Evolutionary conservation across 2,329 filamentous ascomycete species (phyloP), one percentile per base, ranked within the genome.

Genomic region (Rosellinia necatrix): DNA sequence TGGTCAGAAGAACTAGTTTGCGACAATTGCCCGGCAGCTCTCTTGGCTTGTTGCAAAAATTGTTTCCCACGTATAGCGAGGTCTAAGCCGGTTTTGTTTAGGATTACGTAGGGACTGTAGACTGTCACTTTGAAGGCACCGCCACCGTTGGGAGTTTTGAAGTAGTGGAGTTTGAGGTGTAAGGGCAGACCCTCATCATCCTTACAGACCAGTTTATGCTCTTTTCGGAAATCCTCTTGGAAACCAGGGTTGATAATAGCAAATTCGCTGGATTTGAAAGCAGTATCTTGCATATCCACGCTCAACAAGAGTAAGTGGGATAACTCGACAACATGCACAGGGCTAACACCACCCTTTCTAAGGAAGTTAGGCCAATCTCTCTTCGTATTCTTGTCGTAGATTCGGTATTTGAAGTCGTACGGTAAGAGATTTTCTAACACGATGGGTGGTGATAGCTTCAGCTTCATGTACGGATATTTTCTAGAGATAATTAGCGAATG

Each of bases 331-430:
- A 97, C 92, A 70, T 99, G 94, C 0, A 99, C 92, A 0, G 96
- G 96, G 71, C 94, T 99, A 53, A 97, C 88, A 12, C 96, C 96
- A 22, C 96, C 94, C 73, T 97, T 97, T 54, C 94, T 86, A 42
- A 99, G 77, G 76, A 99, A 99, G 72, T 99, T 99, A 4, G 91
- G 96, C 94, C 94, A 99, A 71, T 99, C 94, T 71, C 96, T 96
- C 79, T 93, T 96, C 0, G 92, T 97, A 72, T 96, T 96, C 77
- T 96, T 97, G 77, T 99, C 94, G 69, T 97, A 99, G 52, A 99
- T 97, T 52, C 93, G 87, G 72, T 99, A 99, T 74, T 99, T 97
- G 84, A 99, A 99, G 74, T 99, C 94, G 70, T 94, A 97, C 0
- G 94, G 94, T 32, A 99, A 76, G 38, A 99, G 77, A 64, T 99